Evolutionary conservation across 2,329 filamentous ascomycete genomes (phyloP).

Genomic region (Thermothelomyces thermophilus): DNA sequence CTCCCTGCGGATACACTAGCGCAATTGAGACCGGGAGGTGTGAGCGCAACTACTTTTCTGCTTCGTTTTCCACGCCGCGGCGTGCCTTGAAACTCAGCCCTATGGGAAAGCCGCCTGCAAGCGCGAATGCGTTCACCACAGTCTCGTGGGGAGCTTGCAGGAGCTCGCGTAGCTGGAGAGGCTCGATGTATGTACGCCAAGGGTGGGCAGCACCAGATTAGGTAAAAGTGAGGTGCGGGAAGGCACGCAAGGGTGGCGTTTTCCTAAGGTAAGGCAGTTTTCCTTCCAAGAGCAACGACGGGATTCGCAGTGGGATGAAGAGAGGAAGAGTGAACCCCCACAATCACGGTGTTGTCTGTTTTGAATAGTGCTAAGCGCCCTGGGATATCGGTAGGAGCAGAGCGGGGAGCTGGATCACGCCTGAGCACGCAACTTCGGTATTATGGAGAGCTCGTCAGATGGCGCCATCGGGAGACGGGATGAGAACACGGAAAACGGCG

Average conservation of each 20-base stretch:
- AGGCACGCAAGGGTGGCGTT: background rate
- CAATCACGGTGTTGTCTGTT: slow-evolving; percentile 1
- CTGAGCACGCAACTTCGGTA: slow-evolving; percentile 21
- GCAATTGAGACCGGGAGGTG: too few species aligned
- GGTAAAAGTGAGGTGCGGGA: slow-evolving; percentile 5
- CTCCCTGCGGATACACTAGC: too few species aligned
- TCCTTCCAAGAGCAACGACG: too few species aligned
- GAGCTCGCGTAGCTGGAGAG: background rate
- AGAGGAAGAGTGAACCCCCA: slow-evolving; percentile 1
- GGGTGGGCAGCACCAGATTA: slow-evolving; percentile 1
- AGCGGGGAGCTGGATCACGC: slow-evolving; percentile 1
- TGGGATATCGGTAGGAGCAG: background rate
- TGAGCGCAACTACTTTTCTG: too few species aligned
- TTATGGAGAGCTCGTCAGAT: slow-evolving; percentile 13
- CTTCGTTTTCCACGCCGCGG: background rate
- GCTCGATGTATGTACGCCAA: slow-evolving; percentile 5
- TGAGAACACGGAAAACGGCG: slow-evolving; percentile 17
- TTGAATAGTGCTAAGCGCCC: slow-evolving; percentile 2
- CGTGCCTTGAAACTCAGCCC: slow-evolving; percentile 13
- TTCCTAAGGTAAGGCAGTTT: too few species aligned
- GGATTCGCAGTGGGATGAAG: background rate
- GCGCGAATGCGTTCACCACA: background rate
- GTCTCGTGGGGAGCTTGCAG: background rate
- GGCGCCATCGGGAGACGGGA: slow-evolving; percentile 24
- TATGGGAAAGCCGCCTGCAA: background rate